Percentiles rank a stretch among this genome's conserved stretches.
phyloP scores from a whole-genome alignment of 768 basidiomycete species.

The Tricholoma saponaceum region DNA sequence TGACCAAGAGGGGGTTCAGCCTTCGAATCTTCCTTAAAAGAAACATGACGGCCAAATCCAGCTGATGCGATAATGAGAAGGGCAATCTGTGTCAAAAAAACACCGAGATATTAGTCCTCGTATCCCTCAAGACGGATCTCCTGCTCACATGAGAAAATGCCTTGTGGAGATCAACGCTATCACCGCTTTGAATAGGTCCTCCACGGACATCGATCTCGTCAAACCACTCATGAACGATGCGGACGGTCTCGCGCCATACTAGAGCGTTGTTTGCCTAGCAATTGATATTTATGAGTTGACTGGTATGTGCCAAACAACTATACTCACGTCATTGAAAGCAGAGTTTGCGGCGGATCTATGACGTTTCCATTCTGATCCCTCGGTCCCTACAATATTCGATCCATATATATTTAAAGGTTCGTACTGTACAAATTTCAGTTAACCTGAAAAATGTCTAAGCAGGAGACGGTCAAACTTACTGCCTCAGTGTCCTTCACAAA shows the following conservation, averaged over 20 bases:
- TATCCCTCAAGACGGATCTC: neutral
- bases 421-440: slow-evolving; percentile 21
- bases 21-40: slow-evolving; percentile 27
- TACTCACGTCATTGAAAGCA: slow-evolving; percentile 45
- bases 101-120: neutral
- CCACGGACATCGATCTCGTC: slow-evolving; percentile 25
- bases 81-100: slow-evolving; percentile 19
- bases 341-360: slow-evolving; percentile 41
- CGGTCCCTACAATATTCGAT: slow-evolving; percentile 36
- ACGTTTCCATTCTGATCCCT: slow-evolving; percentile 44
- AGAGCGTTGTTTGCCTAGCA: slow-evolving; percentile 40
- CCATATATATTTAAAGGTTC: slow-evolving; percentile 44
- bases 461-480: slow-evolving; percentile 13
- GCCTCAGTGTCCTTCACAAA: slow-evolving; percentile 38
- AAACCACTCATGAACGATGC: slow-evolving; percentile 39
- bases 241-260: slow-evolving; percentile 44
- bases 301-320: neutral
- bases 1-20: slow-evolving; percentile 25
- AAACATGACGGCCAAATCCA: slow-evolving; percentile 34
- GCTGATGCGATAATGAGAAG: slow-evolving; percentile 38
- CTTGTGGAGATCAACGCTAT: slow-evolving; percentile 18
- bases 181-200: neutral
- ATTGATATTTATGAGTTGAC: neutral
- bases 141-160: slow-evolving; percentile 21
- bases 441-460: neutral